Evolutionary conservation across 257 asterid genomes (phyloP).

Genomic region (Salvia splendens): DNA sequence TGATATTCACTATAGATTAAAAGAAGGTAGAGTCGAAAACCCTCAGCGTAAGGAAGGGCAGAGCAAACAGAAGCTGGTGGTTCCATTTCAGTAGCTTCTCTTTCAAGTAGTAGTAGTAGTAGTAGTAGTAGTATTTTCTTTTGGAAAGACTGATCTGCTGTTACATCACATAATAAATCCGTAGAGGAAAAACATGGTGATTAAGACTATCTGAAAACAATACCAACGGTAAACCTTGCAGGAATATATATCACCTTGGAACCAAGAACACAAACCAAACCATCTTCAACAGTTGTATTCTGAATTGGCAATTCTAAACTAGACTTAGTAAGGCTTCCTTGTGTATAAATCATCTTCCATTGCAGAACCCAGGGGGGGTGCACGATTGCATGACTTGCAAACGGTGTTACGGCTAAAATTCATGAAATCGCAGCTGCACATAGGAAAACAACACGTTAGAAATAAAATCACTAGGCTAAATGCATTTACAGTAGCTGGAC

Average conservation of each 20-base stretch:
- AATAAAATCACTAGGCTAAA: constrained; percentile 10
- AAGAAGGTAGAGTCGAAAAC: too few relatives aligned
- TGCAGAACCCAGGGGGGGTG: constrained; percentile 42
- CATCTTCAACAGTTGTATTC: constrained; percentile 1
- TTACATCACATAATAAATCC: not conserved
- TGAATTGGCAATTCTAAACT: not conserved
- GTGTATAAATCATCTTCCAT: constrained; percentile 32
- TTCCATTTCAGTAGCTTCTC: too few relatives aligned
- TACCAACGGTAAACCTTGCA: not conserved
- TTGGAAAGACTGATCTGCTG: not conserved
- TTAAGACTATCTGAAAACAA: not conserved
- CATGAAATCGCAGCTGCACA: constrained; percentile 67
- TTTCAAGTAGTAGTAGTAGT: too few relatives aligned
- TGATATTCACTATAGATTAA: too few relatives aligned
- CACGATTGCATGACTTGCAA: constrained; percentile 69
- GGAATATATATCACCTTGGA: not conserved
- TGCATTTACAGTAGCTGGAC: constrained; percentile 35
- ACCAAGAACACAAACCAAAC: not conserved
- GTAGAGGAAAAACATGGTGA: not conserved
- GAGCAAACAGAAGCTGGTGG: too few relatives aligned
- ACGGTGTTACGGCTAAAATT: constrained; percentile 57
- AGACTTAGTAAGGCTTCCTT: constrained; percentile 55
- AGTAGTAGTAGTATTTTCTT: not conserved
- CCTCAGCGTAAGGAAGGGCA: too few relatives aligned
- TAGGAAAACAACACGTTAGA: constrained; percentile 12